Base-by-base conservation (phyloP, 495 filamentous ascomycete genomes). In the Hypoxylon perforatum region DNA sequence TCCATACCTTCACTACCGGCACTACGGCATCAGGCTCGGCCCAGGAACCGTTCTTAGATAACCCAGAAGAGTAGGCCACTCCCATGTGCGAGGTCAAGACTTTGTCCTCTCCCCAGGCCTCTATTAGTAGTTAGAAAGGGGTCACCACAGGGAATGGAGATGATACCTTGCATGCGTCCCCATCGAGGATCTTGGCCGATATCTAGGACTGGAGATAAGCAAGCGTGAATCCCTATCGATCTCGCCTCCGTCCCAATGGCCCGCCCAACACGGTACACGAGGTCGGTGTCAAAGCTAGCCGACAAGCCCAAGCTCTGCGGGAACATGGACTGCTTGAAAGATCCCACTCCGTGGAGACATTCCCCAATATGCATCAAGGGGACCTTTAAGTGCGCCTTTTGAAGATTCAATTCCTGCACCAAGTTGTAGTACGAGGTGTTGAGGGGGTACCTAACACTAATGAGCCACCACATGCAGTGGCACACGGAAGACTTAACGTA, bases 21-120 rank as follows among this genome's bases (percentile, higher is more conserved):
- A 69, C 73, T 1, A 79, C 77, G 1, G 78, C 78, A 49, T 79
- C 77, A 0, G 65, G 69, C 1, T 77, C 75, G 15, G 59, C 67
- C 70, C 75, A 77, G 1, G 77, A 71, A 12, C 72, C 69, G 38
- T 80, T 78, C 61, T 80, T 80, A 23, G 77, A 78, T 14, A 81
- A 33, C 0, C 76, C 77, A 6, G 69, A 73, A 2, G 77, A 73
- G 57, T 77, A 77, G 0, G 78, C 75, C 30, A 79, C 73, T 0
- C 80, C 78, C 70, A 81, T 78, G 19, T 76, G 70, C 19, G 76
- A 73, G 0, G 77, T 80, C 17, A 80, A 67, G 4, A 79, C 65
- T 56, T 75, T 78, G 44, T 81, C 79, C 54, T 81, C 79, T n/a
- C 78, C 79, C 75, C 76, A 82, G 12, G 71, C 74, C 70, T 80